Conservation (phyloP, 768 basidiomycete species). For the Dacryopinax spathularia region DNA sequence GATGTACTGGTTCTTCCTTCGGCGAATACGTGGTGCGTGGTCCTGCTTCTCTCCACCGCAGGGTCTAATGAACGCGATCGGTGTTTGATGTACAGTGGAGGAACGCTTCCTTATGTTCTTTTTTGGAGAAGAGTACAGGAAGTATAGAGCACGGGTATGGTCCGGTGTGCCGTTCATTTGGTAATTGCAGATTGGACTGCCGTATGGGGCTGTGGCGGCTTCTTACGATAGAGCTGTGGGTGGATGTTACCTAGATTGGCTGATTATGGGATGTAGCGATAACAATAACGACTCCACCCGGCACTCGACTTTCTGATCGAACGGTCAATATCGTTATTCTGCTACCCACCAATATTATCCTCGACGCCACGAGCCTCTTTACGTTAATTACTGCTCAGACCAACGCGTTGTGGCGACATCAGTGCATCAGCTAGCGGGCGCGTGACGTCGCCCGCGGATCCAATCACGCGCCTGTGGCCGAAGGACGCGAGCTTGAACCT, state of each 20-base stretch:
- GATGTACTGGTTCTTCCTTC: slow-evolving; percentile 77
- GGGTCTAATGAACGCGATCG: too few species aligned
- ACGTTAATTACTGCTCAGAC: too few species aligned
- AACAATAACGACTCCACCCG: too few species aligned
- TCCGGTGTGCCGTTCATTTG: slow-evolving; percentile 79
- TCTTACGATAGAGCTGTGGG: too few species aligned
- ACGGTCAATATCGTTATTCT: too few species aligned
- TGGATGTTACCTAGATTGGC: too few species aligned
- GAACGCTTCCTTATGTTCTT: slow-evolving; percentile 66
- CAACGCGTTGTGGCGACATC: background rate
- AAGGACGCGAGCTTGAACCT: background rate
- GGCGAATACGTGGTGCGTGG: slow-evolving; percentile 60
- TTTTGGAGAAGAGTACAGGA: slow-evolving; percentile 76
- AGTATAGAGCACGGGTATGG: slow-evolving; percentile 63
- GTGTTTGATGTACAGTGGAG: slow-evolving; percentile 50
- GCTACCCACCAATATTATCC: too few species aligned
- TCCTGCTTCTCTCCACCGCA: background rate
- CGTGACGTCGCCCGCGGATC: background rate
- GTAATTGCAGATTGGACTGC: too few species aligned
- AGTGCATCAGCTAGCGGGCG: background rate
- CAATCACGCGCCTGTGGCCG: background rate
- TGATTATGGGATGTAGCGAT: too few species aligned
- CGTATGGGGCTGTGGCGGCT: too few species aligned
- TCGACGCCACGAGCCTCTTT: too few species aligned
- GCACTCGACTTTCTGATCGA: too few species aligned